Evolutionary conservation across 257 asterid species (phyloP), one percentile per base, ranked within the genome.

Genomic region (Solanum tacnaense): DNA sequence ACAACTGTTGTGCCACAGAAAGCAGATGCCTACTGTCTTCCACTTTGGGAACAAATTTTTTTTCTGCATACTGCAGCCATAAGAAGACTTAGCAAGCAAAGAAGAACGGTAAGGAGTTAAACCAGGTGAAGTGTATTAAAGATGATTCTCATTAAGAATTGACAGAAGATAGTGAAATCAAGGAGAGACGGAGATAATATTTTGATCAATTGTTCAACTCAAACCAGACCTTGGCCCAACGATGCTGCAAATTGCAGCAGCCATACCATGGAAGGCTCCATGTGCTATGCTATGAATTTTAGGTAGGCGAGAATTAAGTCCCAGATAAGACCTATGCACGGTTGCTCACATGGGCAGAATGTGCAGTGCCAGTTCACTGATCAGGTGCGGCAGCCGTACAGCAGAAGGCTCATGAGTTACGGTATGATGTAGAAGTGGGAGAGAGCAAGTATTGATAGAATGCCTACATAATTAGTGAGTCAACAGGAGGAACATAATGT

Each of bases 1-100:
- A 93, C 88, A 96, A 84, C 90, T 93, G 95, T 87, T 95, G 93
- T 67, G 96, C 92, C 87, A 92, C 96, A 67, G 98, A 92, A 90
- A 90, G 92, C 89, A 91, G 91, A 67, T 87, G 89, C 86, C 89
- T 88, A 78, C 88, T 91, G 86, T 94, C 94, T 88, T 88, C 91
- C 38, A 88, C 88, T 88, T 92, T 93, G 90, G 91, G 92, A 86
- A 95, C 91, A 89, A 92, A 95, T 74, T 93, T 94, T 89, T 92
- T 94, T 88, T 94, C 98, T 83, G 90, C 96, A 87, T 97, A 96
- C 98, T 96, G 94, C 90, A 88, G 87, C 88, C 60, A 46, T 46
- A 82, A 58, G 83, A 89, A 49, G 85, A 81, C 85, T 46, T 49
- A 46, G 41, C 29, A 27, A 49, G 41, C 27, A 34, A 81, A 81